These are phyloP conservation scores for Fusarium denticulatum DNA, from an alignment of 2,329 filamentous ascomycete genomes.

Conservation along the genomic window DNA sequence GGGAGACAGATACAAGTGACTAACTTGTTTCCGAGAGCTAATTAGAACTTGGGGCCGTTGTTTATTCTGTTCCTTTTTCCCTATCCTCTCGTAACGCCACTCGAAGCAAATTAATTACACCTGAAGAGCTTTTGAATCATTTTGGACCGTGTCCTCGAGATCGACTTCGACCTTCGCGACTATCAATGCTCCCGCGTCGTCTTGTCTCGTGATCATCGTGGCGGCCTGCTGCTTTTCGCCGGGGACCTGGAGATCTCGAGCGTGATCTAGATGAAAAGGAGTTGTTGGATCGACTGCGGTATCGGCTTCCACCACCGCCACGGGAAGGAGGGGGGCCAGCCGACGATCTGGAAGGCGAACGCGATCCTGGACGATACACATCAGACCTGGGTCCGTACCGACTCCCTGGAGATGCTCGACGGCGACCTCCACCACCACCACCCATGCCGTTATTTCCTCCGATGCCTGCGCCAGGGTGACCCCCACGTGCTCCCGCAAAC, in stretches of 20 bases:
- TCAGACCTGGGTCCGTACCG: slow-evolving; percentile 60
- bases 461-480: slow-evolving; percentile 40
- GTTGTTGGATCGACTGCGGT: slow-evolving; percentile 56
- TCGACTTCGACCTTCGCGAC: slow-evolving; percentile 54
- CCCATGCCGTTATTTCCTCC: slow-evolving; percentile 46
- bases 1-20: slow-evolving; percentile 20
- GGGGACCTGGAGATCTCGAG: slow-evolving; percentile 53
- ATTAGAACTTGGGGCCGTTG: slow-evolving; percentile 16
- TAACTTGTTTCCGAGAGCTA: slow-evolving; percentile 41
- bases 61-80: slow-evolving; percentile 4
- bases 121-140: slow-evolving; percentile 25
- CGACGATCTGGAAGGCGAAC: slow-evolving; percentile 58
- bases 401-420: slow-evolving; percentile 48
- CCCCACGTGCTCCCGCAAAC: slow-evolving; percentile 46
- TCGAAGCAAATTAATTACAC: slow-evolving; percentile 31
- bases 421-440: slow-evolving; percentile 51
- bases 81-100: slow-evolving; percentile 34
- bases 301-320: slow-evolving; percentile 50
- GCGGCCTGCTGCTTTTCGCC: slow-evolving; percentile 46
- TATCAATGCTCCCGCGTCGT: slow-evolving; percentile 58
- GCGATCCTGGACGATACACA: slow-evolving; percentile 70
- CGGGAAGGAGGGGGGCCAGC: slow-evolving; percentile 52
- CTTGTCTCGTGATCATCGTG: slow-evolving; percentile 48
- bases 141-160: slow-evolving; percentile 52
- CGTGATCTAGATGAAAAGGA: slow-evolving; percentile 62